Evolutionary conservation across 2,329 filamentous ascomycete species (phyloP).

Genomic region (Aspergillus latus): DNA sequence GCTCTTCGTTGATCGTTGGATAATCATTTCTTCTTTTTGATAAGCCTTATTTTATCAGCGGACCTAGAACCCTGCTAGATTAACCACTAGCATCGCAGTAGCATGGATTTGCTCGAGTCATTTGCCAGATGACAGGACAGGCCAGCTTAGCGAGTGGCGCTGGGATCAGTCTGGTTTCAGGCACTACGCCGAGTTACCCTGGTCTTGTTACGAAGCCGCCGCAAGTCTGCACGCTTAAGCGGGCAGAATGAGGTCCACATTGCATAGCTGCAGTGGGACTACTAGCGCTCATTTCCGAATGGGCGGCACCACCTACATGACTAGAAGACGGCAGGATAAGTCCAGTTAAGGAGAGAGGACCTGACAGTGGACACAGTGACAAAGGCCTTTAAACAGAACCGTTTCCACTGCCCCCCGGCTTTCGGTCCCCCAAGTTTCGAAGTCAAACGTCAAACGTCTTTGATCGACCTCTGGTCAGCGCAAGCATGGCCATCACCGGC

Average conservation of each 20-base stretch:
- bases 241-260: neutral
- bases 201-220: neutral
- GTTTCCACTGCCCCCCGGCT: neutral
- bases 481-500: constrained; percentile 22
- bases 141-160: constrained; percentile 2
- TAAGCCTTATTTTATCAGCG: neutral
- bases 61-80: neutral
- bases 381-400: neutral
- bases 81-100: neutral
- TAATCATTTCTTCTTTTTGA: neutral
- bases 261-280: neutral
- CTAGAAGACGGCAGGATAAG: neutral
- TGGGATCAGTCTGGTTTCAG: neutral
- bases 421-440: neutral
- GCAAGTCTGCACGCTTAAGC: neutral
- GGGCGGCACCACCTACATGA: neutral
- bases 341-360: neutral
- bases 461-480: neutral
- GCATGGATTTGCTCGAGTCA: neutral
- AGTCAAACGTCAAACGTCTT: neutral
- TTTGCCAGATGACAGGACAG: neutral
- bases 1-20: neutral
- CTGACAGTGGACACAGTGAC: neutral
- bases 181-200: neutral
- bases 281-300: neutral